Evolutionary conservation across 331 rosid species (phyloP).

Genomic region (Malus hybrid): DNA sequence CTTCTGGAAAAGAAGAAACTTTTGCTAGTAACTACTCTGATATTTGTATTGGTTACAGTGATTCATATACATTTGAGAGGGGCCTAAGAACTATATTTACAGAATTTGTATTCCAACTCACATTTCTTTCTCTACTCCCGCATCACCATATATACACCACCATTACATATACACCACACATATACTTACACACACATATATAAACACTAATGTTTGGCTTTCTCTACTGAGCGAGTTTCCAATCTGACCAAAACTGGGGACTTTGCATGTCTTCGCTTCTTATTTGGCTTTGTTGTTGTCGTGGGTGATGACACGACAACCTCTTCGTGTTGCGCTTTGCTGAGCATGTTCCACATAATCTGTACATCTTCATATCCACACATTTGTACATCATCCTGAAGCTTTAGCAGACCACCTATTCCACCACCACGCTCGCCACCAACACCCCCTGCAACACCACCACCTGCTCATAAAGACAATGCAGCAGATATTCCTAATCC

Average conservation of each 20-base stretch:
- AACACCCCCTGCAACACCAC: not conserved
- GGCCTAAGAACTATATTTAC: not conserved
- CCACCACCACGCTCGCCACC: not conserved
- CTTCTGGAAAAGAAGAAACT: not conserved
- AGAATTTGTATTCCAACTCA: too few relatives aligned
- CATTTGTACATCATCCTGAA: conserved; percentile 44
- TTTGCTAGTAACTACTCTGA: not conserved
- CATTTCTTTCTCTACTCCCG: too few relatives aligned
- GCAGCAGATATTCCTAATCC: not conserved
- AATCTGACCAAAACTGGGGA: conserved; percentile 3
- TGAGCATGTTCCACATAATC: conserved; percentile 61
- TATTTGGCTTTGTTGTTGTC: too few relatives aligned
- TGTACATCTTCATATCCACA: conserved; percentile 58
- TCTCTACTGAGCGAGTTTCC: not conserved
- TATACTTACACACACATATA: too few relatives aligned
- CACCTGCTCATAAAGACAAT: not conserved
- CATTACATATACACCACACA: too few relatives aligned
- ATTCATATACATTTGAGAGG: not conserved
- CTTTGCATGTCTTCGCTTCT: not conserved
- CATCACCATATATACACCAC: too few relatives aligned
- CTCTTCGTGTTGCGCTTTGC: conserved; percentile 2
- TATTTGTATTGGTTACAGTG: not conserved
- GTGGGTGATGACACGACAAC: too few relatives aligned
- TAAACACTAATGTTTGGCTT: not conserved
- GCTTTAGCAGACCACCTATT: conserved; percentile 31